phyloP scores from a whole-genome alignment of 2,329 filamentous ascomycete species.

The Cladophialophora chaetospira region DNA sequence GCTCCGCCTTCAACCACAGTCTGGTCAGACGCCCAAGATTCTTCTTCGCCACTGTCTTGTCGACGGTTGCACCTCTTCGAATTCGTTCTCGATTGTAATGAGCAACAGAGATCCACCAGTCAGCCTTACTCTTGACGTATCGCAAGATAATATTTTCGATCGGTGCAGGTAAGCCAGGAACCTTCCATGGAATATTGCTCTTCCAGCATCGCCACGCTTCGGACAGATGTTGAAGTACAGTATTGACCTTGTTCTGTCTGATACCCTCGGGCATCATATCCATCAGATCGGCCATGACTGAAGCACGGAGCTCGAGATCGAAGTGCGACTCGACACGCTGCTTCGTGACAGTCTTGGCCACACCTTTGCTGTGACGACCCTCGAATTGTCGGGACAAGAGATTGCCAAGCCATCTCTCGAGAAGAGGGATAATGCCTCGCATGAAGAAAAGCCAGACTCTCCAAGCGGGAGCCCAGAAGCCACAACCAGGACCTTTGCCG shows the following conservation, averaged over 20 bases:
- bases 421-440: slow-evolving; percentile 92
- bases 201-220: slow-evolving; percentile 99
- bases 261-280: slow-evolving; percentile 99
- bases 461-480: slow-evolving; percentile 99
- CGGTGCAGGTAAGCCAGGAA: slow-evolving; percentile 89
- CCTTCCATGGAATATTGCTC: slow-evolving; percentile 99
- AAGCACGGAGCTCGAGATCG: slow-evolving; percentile 92
- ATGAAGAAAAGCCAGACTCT: slow-evolving; percentile 99
- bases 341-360: slow-evolving; percentile 98
- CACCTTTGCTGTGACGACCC: slow-evolving; percentile 96
- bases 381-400: slow-evolving; percentile 96
- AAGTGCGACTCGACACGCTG: slow-evolving; percentile 99
- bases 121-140: slow-evolving; percentile 98
- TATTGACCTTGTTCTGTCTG: slow-evolving; percentile 99
- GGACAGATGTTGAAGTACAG: slow-evolving; percentile 92
- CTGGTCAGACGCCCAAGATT: slow-evolving; percentile 92
- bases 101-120: slow-evolving; percentile 99
- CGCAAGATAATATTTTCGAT: slow-evolving; percentile 98
- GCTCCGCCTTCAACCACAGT: slow-evolving; percentile 96
- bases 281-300: slow-evolving; percentile 98
- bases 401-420: slow-evolving; percentile 97
- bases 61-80: slow-evolving; percentile 90
- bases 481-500: slow-evolving; percentile 94
- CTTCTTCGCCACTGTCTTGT: slow-evolving; percentile 99
- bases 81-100: slow-evolving; percentile 99